Evolutionary conservation across 805 yeast genomes (phyloP), one percentile per base, ranked within the genome.

Genomic region (Wickerhamomyces alni): DNA sequence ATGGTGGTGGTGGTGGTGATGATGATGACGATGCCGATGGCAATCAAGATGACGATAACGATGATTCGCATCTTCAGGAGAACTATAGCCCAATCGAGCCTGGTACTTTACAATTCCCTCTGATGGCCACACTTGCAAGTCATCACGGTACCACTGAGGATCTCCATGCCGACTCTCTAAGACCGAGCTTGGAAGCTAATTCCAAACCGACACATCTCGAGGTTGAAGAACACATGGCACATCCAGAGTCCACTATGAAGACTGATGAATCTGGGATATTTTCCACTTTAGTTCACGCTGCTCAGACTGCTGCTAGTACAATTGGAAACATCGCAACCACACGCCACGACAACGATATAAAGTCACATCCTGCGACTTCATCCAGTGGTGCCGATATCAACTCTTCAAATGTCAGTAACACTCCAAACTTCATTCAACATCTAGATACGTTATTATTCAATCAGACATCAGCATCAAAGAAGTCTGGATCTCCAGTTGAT

Each of bases 201-300:
- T 13, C 21, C 9, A 24, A 30, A 4, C 22, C 37, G 2, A 24
- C 41, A 17, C 15, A 10, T 26, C 13, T n/a, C 8, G 34, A 34
- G 4, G 34, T 43, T 10, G 47, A 44, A 27, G 38, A 42, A 5
- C 46, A 44, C n/a, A 42, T 44, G 45, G 46, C 48, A 13, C 19
- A 41, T 21, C 37, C 44, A 6, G 42, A 41, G 10, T 36, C 43
- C 1, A 39, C 43, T 21, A n/a, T 8, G 10, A 9, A 8, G 10
- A 15, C 12, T 22, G 17, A 35, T 22, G 17, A 35, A 18, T 18
- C 47, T 35, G 74, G 77, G 2, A 45, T 74, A 12, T 47, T 74
- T 1, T 66, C 74, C 1, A 55, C 76, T 1, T 50, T 74, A 17
- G 42, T 74, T 31, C 61, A 66, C 15, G 72, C 70, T 11, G 77